Percentiles rank a stretch among this genome's conserved stretches.
Conservation (phyloP, 345 rosid genomes). For the Hevea brasiliensis region DNA sequence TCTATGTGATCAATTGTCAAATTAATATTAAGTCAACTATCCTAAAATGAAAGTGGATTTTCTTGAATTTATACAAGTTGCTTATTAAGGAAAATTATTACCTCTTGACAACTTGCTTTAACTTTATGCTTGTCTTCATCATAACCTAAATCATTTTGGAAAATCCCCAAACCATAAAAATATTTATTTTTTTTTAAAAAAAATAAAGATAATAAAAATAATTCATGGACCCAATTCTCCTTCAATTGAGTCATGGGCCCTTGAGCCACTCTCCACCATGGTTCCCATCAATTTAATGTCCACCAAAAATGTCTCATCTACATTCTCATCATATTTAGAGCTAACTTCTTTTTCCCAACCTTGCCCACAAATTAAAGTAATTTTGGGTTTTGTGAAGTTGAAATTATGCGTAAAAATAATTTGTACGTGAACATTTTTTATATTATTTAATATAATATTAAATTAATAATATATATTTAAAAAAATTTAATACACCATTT, state of each 20-base stretch:
- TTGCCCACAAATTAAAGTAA: too few relatives aligned
- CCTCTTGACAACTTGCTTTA: not conserved
- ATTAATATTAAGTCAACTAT: not conserved
- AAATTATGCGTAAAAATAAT: too few relatives aligned
- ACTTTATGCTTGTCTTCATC: not conserved
- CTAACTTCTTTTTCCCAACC: too few relatives aligned
- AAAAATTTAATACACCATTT: too few relatives aligned
- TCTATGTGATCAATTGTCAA: not conserved
- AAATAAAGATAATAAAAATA: not conserved
- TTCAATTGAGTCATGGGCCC: not conserved
- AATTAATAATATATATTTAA: too few relatives aligned
- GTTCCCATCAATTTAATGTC: not conserved
- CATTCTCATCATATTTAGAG: too few relatives aligned
- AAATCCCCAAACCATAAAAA: not conserved
- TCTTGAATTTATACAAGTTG: not conserved
- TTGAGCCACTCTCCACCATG: not conserved
- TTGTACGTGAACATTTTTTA: too few relatives aligned
- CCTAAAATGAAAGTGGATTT: not conserved
- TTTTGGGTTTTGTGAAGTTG: too few relatives aligned
- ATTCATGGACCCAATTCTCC: not conserved
- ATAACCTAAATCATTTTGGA: slow-evolving; percentile 22
- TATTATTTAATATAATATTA: too few relatives aligned
- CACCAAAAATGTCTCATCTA: not conserved
- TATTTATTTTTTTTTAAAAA: not conserved
- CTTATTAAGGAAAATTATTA: not conserved